These are phyloP conservation scores for Globisporangium alternatum DNA, from an alignment of 352 stramenopile species.

Conservation along the genomic window DNA sequence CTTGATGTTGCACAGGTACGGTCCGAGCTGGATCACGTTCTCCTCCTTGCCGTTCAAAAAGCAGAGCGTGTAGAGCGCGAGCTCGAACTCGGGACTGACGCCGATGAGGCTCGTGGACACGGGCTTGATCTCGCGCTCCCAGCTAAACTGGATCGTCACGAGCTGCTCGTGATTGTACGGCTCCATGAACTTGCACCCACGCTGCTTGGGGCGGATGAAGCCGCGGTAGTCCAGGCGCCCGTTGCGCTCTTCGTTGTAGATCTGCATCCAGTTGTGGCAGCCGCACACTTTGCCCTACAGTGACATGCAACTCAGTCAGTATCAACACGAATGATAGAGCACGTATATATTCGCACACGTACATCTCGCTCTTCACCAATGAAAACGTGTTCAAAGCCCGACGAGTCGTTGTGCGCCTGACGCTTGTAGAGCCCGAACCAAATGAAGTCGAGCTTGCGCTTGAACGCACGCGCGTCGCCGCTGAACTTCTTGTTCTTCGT, in stretches of 20 bases:
- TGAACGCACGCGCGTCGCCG: slow-evolving; percentile 72
- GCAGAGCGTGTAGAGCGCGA: slow-evolving; percentile 95
- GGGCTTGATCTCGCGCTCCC: slow-evolving; percentile 86
- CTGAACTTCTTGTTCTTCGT: slow-evolving; percentile 84
- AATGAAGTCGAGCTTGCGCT: slow-evolving; percentile 91
- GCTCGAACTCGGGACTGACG: slow-evolving; percentile 95
- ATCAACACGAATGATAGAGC: background rate
- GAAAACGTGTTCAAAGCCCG: slow-evolving; percentile 97
- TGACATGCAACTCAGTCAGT: no score
- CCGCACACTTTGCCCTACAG: slow-evolving; percentile 82
- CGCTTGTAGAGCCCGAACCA: slow-evolving; percentile 96
- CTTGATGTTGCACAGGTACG: slow-evolving; percentile 89
- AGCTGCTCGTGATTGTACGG: slow-evolving; percentile 89
- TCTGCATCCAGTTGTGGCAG: slow-evolving; percentile 97
- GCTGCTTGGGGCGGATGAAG: slow-evolving; percentile 89
- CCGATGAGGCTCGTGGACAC: slow-evolving; percentile 93
- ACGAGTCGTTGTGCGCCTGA: slow-evolving; percentile 85
- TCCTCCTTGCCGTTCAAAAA: slow-evolving; percentile 91
- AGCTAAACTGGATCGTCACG: slow-evolving; percentile 94
- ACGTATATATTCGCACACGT: slow-evolving; percentile 11
- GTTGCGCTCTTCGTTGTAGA: slow-evolving; percentile 94
- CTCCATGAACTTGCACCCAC: slow-evolving; percentile 60
- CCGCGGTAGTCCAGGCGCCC: slow-evolving; percentile 92
- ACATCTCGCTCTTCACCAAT: slow-evolving; percentile 94
- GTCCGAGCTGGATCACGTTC: slow-evolving; percentile 82